These are phyloP conservation scores for Hymenoscyphus linearis DNA, from an alignment of 2,329 filamentous ascomycete genomes.

Conservation along the genomic window DNA sequence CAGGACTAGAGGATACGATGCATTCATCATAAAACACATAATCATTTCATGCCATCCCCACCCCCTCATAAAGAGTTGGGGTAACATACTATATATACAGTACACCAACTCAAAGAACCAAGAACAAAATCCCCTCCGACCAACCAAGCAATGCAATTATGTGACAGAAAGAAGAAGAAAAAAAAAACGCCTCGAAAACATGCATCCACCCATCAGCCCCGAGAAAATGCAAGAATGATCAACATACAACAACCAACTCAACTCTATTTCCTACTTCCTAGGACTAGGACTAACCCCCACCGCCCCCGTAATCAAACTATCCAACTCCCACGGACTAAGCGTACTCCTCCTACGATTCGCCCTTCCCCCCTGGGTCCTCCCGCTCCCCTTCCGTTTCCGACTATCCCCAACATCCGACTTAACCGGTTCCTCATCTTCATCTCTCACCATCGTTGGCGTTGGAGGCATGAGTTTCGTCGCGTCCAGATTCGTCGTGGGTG, in stretches of 20 bases:
- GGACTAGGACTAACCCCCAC: slow-evolving; percentile 7
- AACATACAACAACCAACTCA: background rate
- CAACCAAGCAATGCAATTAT: too few relatives aligned
- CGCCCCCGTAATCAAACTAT: slow-evolving; percentile 51
- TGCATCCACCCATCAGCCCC: background rate
- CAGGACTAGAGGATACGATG: too few relatives aligned
- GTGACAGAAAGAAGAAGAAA: too few relatives aligned
- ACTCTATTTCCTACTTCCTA: background rate
- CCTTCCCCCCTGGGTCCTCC: slow-evolving; percentile 33
- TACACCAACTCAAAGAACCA: slow-evolving; percentile 1
- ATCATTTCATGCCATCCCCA: too few relatives aligned
- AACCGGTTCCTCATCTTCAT: slow-evolving; percentile 11
- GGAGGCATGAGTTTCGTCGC: slow-evolving; percentile 30
- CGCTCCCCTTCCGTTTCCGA: slow-evolving; percentile 37
- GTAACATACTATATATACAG: too few relatives aligned
- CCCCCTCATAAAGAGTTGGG: background rate
- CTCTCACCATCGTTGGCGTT: slow-evolving; percentile 20
- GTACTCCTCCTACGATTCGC: slow-evolving; percentile 66
- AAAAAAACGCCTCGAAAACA: background rate
- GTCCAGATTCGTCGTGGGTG: slow-evolving; percentile 6
- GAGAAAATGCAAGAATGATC: background rate
- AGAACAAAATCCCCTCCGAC: too few relatives aligned
- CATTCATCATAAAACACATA: too few relatives aligned
- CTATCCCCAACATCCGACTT: slow-evolving; percentile 10
- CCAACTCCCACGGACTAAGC: slow-evolving; percentile 68